A percentile compares a stretch with the other conserved stretches of the same genome.
Conservation (phyloP, 257 asterid species). For the Paulownia fortunei region DNA sequence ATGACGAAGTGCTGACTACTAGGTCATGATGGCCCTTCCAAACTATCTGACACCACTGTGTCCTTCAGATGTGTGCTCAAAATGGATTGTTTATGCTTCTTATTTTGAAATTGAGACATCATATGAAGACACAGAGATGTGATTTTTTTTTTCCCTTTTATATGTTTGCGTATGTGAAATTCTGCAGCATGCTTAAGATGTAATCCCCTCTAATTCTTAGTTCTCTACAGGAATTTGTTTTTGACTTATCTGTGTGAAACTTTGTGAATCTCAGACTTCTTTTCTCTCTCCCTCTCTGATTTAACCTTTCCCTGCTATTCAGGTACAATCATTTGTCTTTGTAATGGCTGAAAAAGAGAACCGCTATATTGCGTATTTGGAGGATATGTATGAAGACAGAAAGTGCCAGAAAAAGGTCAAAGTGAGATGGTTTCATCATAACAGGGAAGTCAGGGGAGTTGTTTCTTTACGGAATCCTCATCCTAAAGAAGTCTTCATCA, state of each 20-base stretch:
- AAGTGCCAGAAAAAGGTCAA: conserved; percentile 93
- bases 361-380: conserved; percentile 84
- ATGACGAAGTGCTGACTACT: no score
- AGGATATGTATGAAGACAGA: conserved; percentile 97
- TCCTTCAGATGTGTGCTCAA: conserved; percentile 1
- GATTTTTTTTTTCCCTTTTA: neutral
- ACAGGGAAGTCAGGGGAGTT: conserved; percentile 81
- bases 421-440: conserved; percentile 98
- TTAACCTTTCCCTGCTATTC: conserved; percentile 25
- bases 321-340: conserved; percentile 87
- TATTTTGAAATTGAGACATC: neutral
- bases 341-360: conserved; percentile 97
- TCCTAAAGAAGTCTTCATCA: conserved; percentile 91
- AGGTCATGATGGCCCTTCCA: neutral
- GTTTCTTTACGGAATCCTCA: conserved; percentile 68
- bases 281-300: neutral
- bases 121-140: neutral
- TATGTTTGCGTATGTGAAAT: neutral
- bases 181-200: neutral
- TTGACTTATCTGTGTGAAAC: neutral
- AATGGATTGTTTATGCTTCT: conserved; percentile 11
- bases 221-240: neutral
- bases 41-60: neutral
- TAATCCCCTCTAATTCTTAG: neutral
- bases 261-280: neutral